Base-by-base conservation (phyloP, 345 rosid genomes). In the Dipteronia sinensis region DNA sequence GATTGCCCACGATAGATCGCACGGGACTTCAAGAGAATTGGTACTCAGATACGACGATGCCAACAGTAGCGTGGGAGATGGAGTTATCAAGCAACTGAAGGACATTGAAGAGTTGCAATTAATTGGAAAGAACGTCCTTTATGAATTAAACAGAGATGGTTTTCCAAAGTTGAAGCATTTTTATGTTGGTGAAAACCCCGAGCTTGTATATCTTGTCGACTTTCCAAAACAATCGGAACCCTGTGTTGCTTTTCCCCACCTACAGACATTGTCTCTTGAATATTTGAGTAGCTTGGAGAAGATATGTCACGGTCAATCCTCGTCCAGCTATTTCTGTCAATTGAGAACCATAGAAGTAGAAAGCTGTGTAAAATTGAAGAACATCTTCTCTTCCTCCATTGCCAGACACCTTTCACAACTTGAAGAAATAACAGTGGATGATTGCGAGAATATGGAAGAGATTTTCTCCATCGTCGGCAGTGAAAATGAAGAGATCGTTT, bases 331-430 rank as follows among this genome's bases (percentile, higher is more conserved):
- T 27, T 81, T 86, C 20, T 3, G 20, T 1, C 56, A 69, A 12
- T 51, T 85, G 20, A 66, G 27, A 27, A 73, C 9, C 27, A 7
- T 82, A 38, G 75, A 63, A 8, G 78, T 80, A 13, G 38, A 2
- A 62, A 19, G 38, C 1, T 82, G 88, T 56, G 1, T 53, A 16
- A 67, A 64, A 31, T 55, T 85, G 83, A 78, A 47, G 71, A 67
- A 67, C 25, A 46, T 85, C 31, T 72, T 85, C 67, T 49, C 82
- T 9, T 62, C 63, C 51, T 77, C 82, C 53, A 20, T 74, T 40
- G 76, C 71, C 10, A 66, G 5, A 73, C 64, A 63, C 46, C 84
- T 85, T 76, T 23, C 12, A 22, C 51, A 56, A 19, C 83, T 85
- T 31, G 3, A 79, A 69, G 71, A 65, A 59, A 51, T 83, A 12